Evolutionary conservation across 345 rosid species (phyloP), one percentile per base, ranked within the genome.

Genomic region (Aquilaria yunnanensis): DNA sequence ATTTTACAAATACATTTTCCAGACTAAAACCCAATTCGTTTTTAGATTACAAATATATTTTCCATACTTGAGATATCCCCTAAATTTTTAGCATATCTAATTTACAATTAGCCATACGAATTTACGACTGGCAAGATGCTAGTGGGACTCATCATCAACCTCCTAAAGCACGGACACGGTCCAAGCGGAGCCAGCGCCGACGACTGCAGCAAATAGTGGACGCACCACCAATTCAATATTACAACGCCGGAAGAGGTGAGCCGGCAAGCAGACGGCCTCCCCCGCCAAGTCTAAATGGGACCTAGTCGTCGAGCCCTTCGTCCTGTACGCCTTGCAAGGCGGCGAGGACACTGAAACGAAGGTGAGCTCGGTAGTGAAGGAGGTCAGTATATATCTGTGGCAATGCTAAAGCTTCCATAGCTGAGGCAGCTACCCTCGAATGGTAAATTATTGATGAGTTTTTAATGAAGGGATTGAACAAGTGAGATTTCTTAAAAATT

Each of bases 161-260:
- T 85, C 96, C 80, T 66, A 83, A 49, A 6, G 90, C 77, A 12
- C 95, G 79, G n/a, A 92, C 90, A 4, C 23, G 23, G 23, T 74
- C 70, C 67, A 83, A 81, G 90, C 94, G 30, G 92, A 89, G 47
- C 81, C 81, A 57, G 82, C 94, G 54, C 89, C 96, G 32, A 89
- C 90, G 4, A 78, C 81, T 1, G 96, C 96, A 10, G 98, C 95
- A 59, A 89, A 87, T 23, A 86, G 78, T 47, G 94, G 90, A n/a
- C 94, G 90, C 2, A 88, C 84, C 43, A 83, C 68, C 56, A 85
- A 71, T 70, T 92, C 98, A 51, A 80, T 54, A 71, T 75, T 75
- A 14, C 89, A 86, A 72, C 79, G 74, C 47, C 66, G 60, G 72
- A 92, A 85, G 46, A 86, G 12, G 67, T 67, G 79, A 54, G 81